A percentile compares a stretch with the other conserved stretches of the same genome.
Evolutionary conservation across 1,139 yeast genomes (phyloP).

Genomic region (Debaryomyces udenii): DNA sequence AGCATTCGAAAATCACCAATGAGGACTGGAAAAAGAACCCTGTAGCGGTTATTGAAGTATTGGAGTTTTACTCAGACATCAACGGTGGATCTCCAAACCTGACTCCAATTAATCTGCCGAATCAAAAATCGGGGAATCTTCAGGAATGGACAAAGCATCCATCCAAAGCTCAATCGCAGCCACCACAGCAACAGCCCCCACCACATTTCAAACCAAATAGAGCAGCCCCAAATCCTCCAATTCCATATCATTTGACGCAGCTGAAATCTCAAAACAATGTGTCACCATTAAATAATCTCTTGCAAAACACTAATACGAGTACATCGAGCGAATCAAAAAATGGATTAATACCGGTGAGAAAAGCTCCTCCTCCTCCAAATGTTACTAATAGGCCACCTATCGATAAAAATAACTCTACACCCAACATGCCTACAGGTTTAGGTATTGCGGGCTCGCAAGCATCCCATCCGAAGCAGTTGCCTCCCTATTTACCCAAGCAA

Average conservation of each 20-base stretch:
- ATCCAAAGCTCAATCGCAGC: conserved; percentile 19
- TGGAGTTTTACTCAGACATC: conserved; percentile 74
- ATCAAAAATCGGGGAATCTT: conserved; percentile 21
- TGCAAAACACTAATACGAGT: conserved; percentile 25
- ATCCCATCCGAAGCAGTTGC: conserved; percentile 34
- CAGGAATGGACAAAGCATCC: conserved; percentile 51
- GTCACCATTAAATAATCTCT: conserved; percentile 41
- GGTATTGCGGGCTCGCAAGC: conserved; percentile 20
- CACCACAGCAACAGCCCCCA: conserved; percentile 13
- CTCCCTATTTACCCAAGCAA: conserved; percentile 34
- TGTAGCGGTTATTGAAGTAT: conserved; percentile 86
- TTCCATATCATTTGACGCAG: conserved; percentile 42
- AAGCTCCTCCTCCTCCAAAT: conserved; percentile 59
- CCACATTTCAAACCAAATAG: conserved; percentile 39
- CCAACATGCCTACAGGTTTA: conserved; percentile 25
- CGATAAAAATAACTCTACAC: conserved; percentile 7
- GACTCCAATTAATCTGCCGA: conserved; percentile 35
- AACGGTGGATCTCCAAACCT: conserved; percentile 37
- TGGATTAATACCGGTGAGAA: conserved; percentile 51
- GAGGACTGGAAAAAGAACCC: conserved; percentile 87
- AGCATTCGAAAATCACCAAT: conserved; percentile 77
- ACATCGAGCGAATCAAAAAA: conserved; percentile 12
- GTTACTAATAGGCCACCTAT: conserved; percentile 10
- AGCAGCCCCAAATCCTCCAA: conserved; percentile 49
- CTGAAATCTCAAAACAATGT: conserved; percentile 22